Base-by-base conservation (phyloP, 1,284 basidiomycete genomes). In the Cryptococcus floricola region DNA sequence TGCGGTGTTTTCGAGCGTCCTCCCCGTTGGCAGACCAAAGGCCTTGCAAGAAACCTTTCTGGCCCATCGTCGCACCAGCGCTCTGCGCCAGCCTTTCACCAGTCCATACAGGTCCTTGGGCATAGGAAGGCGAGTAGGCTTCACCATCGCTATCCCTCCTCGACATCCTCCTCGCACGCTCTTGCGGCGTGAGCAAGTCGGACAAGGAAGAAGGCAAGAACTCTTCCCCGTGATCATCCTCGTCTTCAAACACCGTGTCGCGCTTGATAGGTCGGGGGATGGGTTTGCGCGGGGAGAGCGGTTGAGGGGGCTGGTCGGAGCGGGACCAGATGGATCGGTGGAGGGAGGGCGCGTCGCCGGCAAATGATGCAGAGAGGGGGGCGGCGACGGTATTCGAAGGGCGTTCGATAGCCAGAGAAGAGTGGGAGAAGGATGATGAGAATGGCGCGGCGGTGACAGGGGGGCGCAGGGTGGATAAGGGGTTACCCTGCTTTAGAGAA, bases 111-210 rank as follows among this genome's bases (percentile, higher is more conserved):
- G 38, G 34, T 8, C 18, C 38, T 19, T 39, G 48, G 19, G 57
- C 47, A 16, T 55, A 62, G 34, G 57, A 48, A 10, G 70, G 65
- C 16, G 66, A 70, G 8, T 66, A 66, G 6, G 62, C 57, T 10
- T 64, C 66, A 34, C 73, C 71, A 39, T 70, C 67, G 52, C 67
- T 70, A 54, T 77, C 74, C 31, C 72, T 60, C 50, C 87, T 82
- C 18, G 87, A 88, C 82, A 90, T 84, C 47, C 90, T 79, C 43
- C 91, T 80, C 37, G 84, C 86, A 52, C 82, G 79, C 74, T 95
- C 92, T 59, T 87, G 87, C 0, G 89, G 89, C 0, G 90, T 94
- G 45, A 95, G 79, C 16, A 95, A 79, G 59, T 94, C 91, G n/a
- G 85, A 88, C 49, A 95, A 77, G 8, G 87, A 89, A 52, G 88